These are phyloP conservation scores for Sporothrix variecibatus DNA, from an alignment of 2,329 filamentous ascomycete genomes.

Conservation along the genomic window DNA sequence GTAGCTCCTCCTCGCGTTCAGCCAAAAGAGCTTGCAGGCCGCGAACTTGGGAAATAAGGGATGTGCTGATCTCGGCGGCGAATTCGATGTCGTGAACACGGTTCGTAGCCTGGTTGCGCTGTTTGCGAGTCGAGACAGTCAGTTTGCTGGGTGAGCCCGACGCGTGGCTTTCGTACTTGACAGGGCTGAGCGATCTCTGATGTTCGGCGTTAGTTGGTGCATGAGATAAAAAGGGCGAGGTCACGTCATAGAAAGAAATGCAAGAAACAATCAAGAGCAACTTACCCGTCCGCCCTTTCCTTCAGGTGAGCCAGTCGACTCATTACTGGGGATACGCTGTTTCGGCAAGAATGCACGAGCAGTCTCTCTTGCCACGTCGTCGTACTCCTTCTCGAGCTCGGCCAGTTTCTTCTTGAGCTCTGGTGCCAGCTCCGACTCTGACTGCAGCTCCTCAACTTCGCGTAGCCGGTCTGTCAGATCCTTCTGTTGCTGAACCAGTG, in stretches of 20 bases:
- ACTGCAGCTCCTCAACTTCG: slow-evolving; percentile 77
- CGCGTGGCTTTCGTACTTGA: slow-evolving; percentile 81
- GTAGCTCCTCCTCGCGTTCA: slow-evolving; percentile 85
- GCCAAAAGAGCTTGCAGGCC: slow-evolving; percentile 82
- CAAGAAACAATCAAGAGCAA: slow-evolving; percentile 18
- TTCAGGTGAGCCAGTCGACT: slow-evolving; percentile 57
- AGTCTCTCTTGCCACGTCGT: slow-evolving; percentile 87
- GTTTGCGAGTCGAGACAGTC: slow-evolving; percentile 80
- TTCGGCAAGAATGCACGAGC: slow-evolving; percentile 86
- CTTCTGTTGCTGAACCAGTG: slow-evolving; percentile 82
- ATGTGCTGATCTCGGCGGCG: slow-evolving; percentile 96
- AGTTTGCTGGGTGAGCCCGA: slow-evolving; percentile 87
- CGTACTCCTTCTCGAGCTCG: slow-evolving; percentile 92
- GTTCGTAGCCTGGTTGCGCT: slow-evolving; percentile 85
- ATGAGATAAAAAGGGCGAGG: not conserved
- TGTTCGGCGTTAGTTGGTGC: slow-evolving; percentile 17
- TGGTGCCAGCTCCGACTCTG: slow-evolving; percentile 75
- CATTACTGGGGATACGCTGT: slow-evolving; percentile 74
- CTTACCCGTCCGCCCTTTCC: slow-evolving; percentile 56
- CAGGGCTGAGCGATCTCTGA: slow-evolving; percentile 70
- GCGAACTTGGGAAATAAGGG: slow-evolving; percentile 88
- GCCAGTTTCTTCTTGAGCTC: slow-evolving; percentile 80
- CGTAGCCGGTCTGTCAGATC: slow-evolving; percentile 78
- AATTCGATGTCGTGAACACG: slow-evolving; percentile 96
- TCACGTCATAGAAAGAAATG: too few species aligned